Base-by-base conservation (phyloP, 2,329 filamentous ascomycete genomes). In the Coleophoma crateriformis region DNA sequence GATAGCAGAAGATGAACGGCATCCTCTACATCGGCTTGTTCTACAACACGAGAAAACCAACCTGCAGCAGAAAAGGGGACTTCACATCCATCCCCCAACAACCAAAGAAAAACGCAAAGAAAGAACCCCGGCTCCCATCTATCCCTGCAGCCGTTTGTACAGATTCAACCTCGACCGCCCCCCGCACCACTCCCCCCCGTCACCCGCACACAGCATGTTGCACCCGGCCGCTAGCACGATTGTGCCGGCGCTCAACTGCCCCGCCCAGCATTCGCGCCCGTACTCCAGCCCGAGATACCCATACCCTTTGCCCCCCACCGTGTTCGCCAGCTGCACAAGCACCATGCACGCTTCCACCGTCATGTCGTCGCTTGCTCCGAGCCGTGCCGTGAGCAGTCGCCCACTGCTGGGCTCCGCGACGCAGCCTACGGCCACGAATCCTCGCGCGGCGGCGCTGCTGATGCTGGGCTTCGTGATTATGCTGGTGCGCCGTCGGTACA, bases 111-210 rank as follows among this genome's bases (percentile, higher is more conserved):
- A n/a, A n/a, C n/a, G n/a, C n/a, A 27, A 27, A 27, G 8, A 10
- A 27, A 27, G 2, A 27, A 27, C 7, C 27, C 8, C 27, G 8
- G 27, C 5, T 27, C 27, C 6, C 27, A 3, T 27, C 27, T 27
- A 27, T 27, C 27, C 27, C 27, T 27, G 7, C 8, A 27, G 8
- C 7, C 27, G 27, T 4, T 27, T 3, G 38, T 54, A 55, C 10
- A 52, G n/a, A 15, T 48, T 50, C 7, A 55, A 43, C 14, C 52
- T 47, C 22, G 43, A 37, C 32, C 40, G 42, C 15, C 50, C 52
- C 4, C 53, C 53, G 33, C 53, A 55, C 27, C 41, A 48, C 37
- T 52, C 43, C n/a, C 20, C 7, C 14, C 27, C n/a, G 27, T 51
- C 45, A 3, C 51, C 50, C 14, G 15, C 35, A 46, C 53, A 55